A percentile compares a stretch with the other conserved stretches of the same genome.
These are phyloP conservation scores for Protomyces lactucae-debilis DNA, from an alignment of 1,139 yeast genomes.

Conservation along the genomic window DNA sequence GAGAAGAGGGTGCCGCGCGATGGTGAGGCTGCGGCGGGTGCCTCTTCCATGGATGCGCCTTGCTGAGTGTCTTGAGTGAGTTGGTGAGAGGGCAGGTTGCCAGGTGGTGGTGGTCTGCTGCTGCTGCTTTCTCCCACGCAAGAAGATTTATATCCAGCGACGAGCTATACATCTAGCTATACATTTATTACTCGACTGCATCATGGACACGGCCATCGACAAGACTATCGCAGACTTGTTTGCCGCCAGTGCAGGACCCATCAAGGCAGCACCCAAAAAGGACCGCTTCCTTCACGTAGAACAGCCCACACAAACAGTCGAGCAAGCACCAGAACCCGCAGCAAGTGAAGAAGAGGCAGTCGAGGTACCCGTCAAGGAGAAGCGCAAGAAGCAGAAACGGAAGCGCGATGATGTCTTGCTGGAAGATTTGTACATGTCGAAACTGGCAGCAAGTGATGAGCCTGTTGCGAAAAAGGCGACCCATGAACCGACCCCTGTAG, in stretches of 20 bases:
- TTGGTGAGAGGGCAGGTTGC: too few species aligned
- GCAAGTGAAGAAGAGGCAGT: neutral
- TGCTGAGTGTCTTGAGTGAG: too few species aligned
- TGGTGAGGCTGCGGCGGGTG: neutral
- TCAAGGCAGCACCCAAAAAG: slow-evolving; percentile 6
- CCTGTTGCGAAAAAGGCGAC: slow-evolving; percentile 11
- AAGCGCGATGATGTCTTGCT: slow-evolving; percentile 29
- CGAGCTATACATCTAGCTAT: neutral
- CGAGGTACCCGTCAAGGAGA: slow-evolving; percentile 21
- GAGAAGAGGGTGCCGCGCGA: slow-evolving; percentile 11
- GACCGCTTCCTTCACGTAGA: slow-evolving; percentile 32
- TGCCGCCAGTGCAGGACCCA: slow-evolving; percentile 9
- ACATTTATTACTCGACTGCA: too few species aligned
- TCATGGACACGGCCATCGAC: neutral
- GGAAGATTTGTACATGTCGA: slow-evolving; percentile 35
- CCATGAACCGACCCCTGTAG: neutral
- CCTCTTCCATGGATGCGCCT: neutral
- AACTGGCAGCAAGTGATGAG: slow-evolving; percentile 32
- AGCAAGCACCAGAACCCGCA: slow-evolving; percentile 25
- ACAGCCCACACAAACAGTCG: slow-evolving; percentile 31
- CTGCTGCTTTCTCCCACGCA: too few species aligned
- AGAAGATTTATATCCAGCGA: too few species aligned
- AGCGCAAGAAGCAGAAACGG: slow-evolving; percentile 24
- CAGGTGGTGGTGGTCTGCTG: too few species aligned
- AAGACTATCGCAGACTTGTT: neutral